A percentile compares a stretch with the other conserved stretches of the same genome.
Conservation (phyloP, 1,284 basidiomycete genomes). For the Sphagnurus paluster region DNA sequence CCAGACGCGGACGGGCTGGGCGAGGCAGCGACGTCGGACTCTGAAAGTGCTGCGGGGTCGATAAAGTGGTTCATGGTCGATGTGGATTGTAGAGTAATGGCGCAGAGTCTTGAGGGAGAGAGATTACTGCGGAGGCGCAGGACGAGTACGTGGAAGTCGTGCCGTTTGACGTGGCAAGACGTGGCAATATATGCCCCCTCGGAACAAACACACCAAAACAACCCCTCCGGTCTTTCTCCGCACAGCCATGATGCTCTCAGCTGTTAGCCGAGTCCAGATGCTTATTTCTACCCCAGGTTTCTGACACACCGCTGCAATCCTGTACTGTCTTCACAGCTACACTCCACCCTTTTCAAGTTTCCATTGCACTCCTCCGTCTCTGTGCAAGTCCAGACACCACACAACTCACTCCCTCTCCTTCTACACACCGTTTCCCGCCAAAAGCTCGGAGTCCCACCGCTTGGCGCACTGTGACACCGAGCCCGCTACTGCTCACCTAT, state of each 20-base stretch:
- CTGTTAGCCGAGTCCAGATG: no score
- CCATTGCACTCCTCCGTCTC: no score
- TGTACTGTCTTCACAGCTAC: no score
- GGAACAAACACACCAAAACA: conserved; percentile 20
- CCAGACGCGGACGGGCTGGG: conserved; percentile 28
- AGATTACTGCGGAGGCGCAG: conserved; percentile 29
- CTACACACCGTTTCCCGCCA: no score
- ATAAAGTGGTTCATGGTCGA: conserved; percentile 15
- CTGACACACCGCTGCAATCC: no score
- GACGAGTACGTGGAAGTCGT: conserved; percentile 29
- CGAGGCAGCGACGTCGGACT: conserved; percentile 15
- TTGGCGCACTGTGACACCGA: no score
- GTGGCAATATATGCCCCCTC: conserved; percentile 13
- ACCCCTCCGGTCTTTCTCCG: conserved; percentile 1
- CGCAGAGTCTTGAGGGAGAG: conserved; percentile 17
- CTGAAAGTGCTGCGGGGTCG: conserved; percentile 21
- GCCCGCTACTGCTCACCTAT: no score
- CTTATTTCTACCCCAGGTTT: no score
- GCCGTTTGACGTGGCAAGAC: conserved; percentile 26
- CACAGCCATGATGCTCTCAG: not conserved
- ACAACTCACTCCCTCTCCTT: no score
- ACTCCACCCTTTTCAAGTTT: no score
- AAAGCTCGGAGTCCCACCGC: no score
- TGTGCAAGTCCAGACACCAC: no score
- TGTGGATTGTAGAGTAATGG: conserved; percentile 11